These are phyloP conservation scores for Rhodotorula taiwanensis DNA, from an alignment of 768 basidiomycete genomes.

Conservation along the genomic window DNA sequence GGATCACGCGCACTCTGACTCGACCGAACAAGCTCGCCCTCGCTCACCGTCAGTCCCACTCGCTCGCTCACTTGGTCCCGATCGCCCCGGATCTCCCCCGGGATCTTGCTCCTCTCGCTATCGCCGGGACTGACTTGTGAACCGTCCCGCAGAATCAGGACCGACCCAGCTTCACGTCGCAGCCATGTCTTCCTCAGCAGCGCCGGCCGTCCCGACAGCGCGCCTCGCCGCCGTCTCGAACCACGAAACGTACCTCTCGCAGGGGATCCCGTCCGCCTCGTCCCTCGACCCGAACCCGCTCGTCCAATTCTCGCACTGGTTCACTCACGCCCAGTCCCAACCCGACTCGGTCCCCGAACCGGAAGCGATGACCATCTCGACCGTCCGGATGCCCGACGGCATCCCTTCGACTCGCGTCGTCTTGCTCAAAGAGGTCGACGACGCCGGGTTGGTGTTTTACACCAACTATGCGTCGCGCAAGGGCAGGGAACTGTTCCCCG, in stretches of 20 bases:
- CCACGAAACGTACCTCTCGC: slow-evolving; percentile 31
- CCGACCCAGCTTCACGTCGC: too few relatives aligned
- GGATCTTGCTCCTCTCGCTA: too few relatives aligned
- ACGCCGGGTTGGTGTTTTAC: slow-evolving; percentile 81
- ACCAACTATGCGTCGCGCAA: slow-evolving; percentile 96
- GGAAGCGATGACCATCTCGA: slow-evolving; percentile 80
- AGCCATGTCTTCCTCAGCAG: too few relatives aligned
- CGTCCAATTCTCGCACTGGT: slow-evolving; percentile 80
- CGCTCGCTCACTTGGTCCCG: too few relatives aligned
- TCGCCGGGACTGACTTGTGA: too few relatives aligned
- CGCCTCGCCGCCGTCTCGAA: slow-evolving; percentile 17
- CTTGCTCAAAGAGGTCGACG: slow-evolving; percentile 82
- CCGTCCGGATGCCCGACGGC: slow-evolving; percentile 47
- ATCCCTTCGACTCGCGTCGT: slow-evolving; percentile 84
- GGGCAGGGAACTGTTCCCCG: slow-evolving; percentile 61
- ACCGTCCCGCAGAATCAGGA: too few relatives aligned
- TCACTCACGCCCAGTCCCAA: slow-evolving; percentile 50
- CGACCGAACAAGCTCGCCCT: too few relatives aligned
- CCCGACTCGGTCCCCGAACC: slow-evolving; percentile 61
- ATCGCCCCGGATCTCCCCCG: too few relatives aligned
- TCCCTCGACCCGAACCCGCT: slow-evolving; percentile 59
- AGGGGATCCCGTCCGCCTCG: slow-evolving; percentile 30
- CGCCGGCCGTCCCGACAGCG: too few relatives aligned
- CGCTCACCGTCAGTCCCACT: too few relatives aligned
- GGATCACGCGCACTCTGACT: too few relatives aligned